Evolutionary conservation across 2,329 filamentous ascomycete species (phyloP).

Genomic region (Alternaria triticimaculans): DNA sequence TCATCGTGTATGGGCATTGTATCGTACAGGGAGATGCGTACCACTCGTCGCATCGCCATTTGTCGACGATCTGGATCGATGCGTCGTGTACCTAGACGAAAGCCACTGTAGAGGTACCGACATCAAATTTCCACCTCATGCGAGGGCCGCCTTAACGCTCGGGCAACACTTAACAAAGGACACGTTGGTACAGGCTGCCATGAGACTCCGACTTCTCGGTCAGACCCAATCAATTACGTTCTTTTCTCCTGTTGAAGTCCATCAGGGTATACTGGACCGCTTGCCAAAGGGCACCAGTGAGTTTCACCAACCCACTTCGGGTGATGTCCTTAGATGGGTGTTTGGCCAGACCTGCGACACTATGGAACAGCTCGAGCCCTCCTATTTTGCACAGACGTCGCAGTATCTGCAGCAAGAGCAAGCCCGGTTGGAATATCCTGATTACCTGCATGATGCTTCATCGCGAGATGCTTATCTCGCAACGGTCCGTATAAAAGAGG

Average conservation of each 20-base stretch:
- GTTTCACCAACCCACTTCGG: slow-evolving; percentile 50
- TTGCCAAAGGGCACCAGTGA: neutral
- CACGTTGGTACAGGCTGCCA: slow-evolving; percentile 69
- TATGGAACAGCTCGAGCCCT: slow-evolving; percentile 64
- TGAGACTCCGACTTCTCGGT: slow-evolving; percentile 67
- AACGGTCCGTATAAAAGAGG: slow-evolving; percentile 60
- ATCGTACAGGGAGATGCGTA: slow-evolving; percentile 45
- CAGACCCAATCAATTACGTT: slow-evolving; percentile 63
- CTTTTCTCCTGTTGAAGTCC: slow-evolving; percentile 65
- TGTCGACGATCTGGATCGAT: slow-evolving; percentile 59
- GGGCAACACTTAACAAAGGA: slow-evolving; percentile 66
- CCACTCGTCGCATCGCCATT: slow-evolving; percentile 63
- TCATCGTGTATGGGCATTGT: slow-evolving; percentile 56
- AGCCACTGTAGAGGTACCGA: slow-evolving; percentile 68
- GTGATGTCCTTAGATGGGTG: slow-evolving; percentile 66
- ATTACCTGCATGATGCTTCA: slow-evolving; percentile 48
- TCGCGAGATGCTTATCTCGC: slow-evolving; percentile 51
- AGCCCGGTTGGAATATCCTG: slow-evolving; percentile 52
- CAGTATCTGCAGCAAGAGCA: slow-evolving; percentile 67
- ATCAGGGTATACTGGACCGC: slow-evolving; percentile 63
- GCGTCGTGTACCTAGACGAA: slow-evolving; percentile 67
- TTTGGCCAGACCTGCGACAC: slow-evolving; percentile 67
- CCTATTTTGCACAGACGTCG: slow-evolving; percentile 66
- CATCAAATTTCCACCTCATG: slow-evolving; percentile 59
- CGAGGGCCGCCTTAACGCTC: slow-evolving; percentile 63